Evolutionary conservation across 2,329 filamentous ascomycete genomes (phyloP).

Genomic region (Pseudocercospora eumusae): DNA sequence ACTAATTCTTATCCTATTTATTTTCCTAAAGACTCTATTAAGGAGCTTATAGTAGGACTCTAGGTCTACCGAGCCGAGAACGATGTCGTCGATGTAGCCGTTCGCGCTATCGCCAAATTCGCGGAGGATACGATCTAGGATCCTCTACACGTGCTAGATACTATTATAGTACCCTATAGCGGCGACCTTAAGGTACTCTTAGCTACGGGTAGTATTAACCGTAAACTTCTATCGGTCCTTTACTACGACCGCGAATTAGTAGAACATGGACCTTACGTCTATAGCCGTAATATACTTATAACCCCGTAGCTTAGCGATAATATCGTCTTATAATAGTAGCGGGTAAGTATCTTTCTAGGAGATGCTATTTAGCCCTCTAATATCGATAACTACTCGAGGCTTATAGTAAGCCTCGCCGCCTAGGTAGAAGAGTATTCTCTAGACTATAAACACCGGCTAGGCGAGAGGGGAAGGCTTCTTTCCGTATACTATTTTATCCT

Average conservation of each 20-base stretch:
- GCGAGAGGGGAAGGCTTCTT: background rate
- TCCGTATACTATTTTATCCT: background rate
- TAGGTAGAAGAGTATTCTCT: background rate
- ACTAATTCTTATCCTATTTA: background rate
- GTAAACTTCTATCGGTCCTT: conserved; percentile 11
- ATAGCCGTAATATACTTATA: conserved; percentile 6
- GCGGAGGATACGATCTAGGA: background rate
- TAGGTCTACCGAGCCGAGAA: background rate
- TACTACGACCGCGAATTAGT: conserved; percentile 1
- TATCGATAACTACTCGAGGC: background rate
- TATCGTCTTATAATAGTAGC: background rate
- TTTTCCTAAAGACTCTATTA: background rate
- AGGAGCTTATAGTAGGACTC: background rate
- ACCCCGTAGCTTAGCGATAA: background rate
- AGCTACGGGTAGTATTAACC: conserved; percentile 4
- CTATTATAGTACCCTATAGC: background rate
- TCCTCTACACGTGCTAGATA: background rate
- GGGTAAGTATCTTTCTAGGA: background rate
- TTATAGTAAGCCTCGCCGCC: background rate
- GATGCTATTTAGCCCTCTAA: background rate
- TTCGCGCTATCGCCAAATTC: background rate
- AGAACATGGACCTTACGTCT: conserved; percentile 4
- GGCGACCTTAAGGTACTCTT: conserved; percentile 9
- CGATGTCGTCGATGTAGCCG: background rate
- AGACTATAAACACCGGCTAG: background rate